phyloP scores from a whole-genome alignment of 257 asterid species.

The Solanum bulbocastanum region DNA sequence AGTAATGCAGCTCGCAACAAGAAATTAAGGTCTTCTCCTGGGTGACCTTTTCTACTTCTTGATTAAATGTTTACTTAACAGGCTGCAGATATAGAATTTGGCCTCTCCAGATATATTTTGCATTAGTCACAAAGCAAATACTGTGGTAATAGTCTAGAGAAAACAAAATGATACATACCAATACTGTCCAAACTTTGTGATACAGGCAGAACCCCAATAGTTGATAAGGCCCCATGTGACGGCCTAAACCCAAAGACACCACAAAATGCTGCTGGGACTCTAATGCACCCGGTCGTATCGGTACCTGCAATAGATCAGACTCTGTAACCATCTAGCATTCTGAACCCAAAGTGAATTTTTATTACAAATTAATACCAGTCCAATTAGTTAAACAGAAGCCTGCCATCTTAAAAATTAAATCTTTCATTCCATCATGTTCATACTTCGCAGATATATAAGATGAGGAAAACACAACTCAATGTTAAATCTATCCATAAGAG shows the following conservation, averaged over 20 bases:
- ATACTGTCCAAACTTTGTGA: constrained; percentile 85
- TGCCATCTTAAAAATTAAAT: not conserved
- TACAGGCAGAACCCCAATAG: constrained; percentile 70
- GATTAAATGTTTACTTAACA: not conserved
- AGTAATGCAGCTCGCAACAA: not conserved
- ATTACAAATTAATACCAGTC: not conserved
- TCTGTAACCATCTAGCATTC: not conserved
- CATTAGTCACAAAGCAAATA: not conserved
- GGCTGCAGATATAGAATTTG: not conserved
- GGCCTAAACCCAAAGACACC: constrained; percentile 81
- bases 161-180: constrained; percentile 41
- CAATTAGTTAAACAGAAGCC: not conserved
- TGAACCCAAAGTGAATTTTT: not conserved
- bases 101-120: not conserved
- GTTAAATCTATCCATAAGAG: not conserved
- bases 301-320: constrained; percentile 38
- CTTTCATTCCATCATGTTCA: not conserved
- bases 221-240: constrained; percentile 66
- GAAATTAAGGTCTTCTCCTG: not conserved
- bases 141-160: not conserved
- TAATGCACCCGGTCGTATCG: constrained; percentile 47
- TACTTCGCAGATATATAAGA: not conserved
- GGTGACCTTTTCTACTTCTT: not conserved
- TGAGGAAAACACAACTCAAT: not conserved
- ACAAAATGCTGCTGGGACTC: constrained; percentile 66